phyloP scores from a whole-genome alignment of 805 yeast genomes.

The Kluyveromyces wickerhamii region DNA sequence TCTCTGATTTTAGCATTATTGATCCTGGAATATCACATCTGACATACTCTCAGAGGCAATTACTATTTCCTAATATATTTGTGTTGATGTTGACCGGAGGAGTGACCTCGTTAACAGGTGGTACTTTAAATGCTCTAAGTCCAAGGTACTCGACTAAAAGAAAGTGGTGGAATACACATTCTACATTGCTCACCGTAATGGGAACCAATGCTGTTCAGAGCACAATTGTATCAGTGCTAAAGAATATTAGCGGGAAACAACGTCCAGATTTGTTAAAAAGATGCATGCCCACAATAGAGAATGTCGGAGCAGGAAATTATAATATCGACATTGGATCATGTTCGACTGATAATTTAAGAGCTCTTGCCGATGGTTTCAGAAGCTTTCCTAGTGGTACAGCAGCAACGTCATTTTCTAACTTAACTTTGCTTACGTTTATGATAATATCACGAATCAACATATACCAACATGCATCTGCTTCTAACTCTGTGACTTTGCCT shows the following conservation, averaged over 20 bases:
- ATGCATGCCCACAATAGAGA: conserved; percentile 3
- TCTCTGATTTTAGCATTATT: conserved; percentile 6
- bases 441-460: conserved; percentile 6
- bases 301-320: background rate
- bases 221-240: conserved; percentile 5
- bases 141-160: conserved; percentile 4
- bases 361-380: conserved; percentile 6
- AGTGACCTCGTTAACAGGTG: background rate
- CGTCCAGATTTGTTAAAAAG: conserved; percentile 8
- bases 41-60: conserved; percentile 3
- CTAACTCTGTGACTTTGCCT: conserved; percentile 6
- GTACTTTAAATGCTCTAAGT: conserved; percentile 1
- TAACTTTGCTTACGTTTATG: conserved; percentile 5
- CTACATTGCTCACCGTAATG: conserved; percentile 3
- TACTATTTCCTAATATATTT: conserved; percentile 4
- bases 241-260: conserved; percentile 5
- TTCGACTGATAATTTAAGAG: conserved; percentile 1
- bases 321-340: conserved; percentile 7
- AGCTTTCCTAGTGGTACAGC: conserved; percentile 9
- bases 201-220: conserved; percentile 8
- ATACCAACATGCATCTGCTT: conserved; percentile 3
- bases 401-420: conserved; percentile 7
- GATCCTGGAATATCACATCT: conserved; percentile 6
- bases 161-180: conserved; percentile 7
- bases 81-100: conserved; percentile 4